Base-by-base conservation (phyloP, 2,329 filamentous ascomycete genomes). In the Colletotrichum tropicale region DNA sequence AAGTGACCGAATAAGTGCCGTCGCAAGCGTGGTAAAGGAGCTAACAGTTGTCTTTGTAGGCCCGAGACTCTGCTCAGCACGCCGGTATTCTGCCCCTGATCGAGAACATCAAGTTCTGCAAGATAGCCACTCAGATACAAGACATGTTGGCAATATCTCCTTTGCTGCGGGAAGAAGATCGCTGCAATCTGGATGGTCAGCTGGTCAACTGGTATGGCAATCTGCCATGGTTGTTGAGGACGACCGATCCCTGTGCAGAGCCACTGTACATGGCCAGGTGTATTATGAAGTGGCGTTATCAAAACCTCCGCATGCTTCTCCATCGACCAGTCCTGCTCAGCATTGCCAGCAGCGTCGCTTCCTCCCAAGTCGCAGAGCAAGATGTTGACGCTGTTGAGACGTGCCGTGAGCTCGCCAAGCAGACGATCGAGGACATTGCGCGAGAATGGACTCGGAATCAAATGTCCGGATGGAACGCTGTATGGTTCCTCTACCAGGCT, bases 231-330 rank as follows among this genome's bases (percentile, higher is more conserved):
- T 87, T 94, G 16, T 86, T 94, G 38, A 88, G 91, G 78, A 90
- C 91, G 24, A 90, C 87, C 13, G 92, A 95, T 71, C 91, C 93
- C 12, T 94, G 93, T 80, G 92, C 93, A 0, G 93, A 94, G 78
- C 91, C 93, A 3, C 89, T 96, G 21, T 92, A 91, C 77, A 93
- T 93, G 65, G 91, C 93, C 1, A 90, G 94, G 66, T 92, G 92
- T 77, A 90, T 96, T 79, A 95, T 96, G 93, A 94, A 94, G 82
- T 96, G 94, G 94, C 90, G 94, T 16, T 96, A 94, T 81, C 92
- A 94, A 81, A 95, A 95, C 79, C 89, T 95, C 62, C 92, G 94
- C 62, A 93, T 96, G 84, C 89, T 96, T 2, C 90, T 96, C 26
- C 93, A 96, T 82, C 89, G 94, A 4, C 94, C 94, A 0, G 92